Evolutionary conservation across 139 green algal genomes (phyloP), one percentile per base, ranked within the genome.

Genomic region (Trebouxia sp.): DNA sequence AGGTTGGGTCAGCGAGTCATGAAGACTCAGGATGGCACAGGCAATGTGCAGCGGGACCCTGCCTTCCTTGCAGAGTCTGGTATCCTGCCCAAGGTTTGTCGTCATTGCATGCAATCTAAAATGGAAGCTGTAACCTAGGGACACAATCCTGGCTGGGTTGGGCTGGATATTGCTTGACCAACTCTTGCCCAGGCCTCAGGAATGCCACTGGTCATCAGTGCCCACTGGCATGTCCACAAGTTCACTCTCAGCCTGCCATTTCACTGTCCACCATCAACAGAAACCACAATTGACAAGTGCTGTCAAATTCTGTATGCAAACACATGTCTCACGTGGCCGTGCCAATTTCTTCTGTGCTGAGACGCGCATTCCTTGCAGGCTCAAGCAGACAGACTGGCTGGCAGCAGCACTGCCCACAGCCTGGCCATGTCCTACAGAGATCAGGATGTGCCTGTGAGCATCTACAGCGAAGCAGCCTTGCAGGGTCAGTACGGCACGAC

Each of bases 61-160:
- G 39, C 43, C 69, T 77, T 77, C n/a, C 69, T 77, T 35, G 69
- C 69, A 37, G 69, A 77, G 41, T 53, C 42, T 53, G 43, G 43
- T 6, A 39, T 77, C 14, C 39, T 77, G 69, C n/a, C 42, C 7
- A 77, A 77, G 41, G 69, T 55, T 12, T 41, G 39, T 17, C 26
- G 8, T 30, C 7, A 53, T n/a, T n/a, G 47, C 47, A 53, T 53
- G 47, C 47, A 53, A 2, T n/a, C n/a, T n/a, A n/a, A n/a, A n/a
- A n/a, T n/a, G n/a, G n/a, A n/a, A n/a, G n/a, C n/a, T n/a, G n/a
- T n/a, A n/a, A n/a, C n/a, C n/a, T n/a, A n/a, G n/a, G n/a, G n/a
- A n/a, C n/a, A n/a, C n/a, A n/a, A n/a, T n/a, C n/a, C n/a, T n/a
- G n/a, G n/a, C n/a, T n/a, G n/a, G n/a, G n/a, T n/a, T n/a, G n/a